Base-by-base conservation (phyloP, 2,329 filamentous ascomycete genomes). In the Paraphaeosphaeria minitans region DNA sequence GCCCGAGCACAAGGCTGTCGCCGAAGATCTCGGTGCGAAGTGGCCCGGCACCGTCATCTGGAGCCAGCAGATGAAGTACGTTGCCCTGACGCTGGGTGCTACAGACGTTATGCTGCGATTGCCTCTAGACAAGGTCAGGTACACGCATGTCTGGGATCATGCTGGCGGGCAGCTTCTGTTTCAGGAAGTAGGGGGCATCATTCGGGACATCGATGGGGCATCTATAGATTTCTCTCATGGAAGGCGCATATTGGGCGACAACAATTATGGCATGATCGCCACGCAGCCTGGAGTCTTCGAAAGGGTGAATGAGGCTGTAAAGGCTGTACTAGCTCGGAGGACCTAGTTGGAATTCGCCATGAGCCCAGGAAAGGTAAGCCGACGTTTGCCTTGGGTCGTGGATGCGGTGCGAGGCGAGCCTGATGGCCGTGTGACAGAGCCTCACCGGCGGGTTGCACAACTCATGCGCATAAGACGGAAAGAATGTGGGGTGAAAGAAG, bases 61-160 rank as follows among this genome's bases (percentile, higher is more conserved):
- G 79, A 81, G 81, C 29, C 79, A 82, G 55, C 82, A 85, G 65
- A 80, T 85, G 77, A 80, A 82, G 54, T 85, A 85, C 65, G 77
- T 83, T 3, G 80, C 82, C 3, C 77, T 84, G 39, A 78, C 82
- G 0, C 77, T 84, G 0, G 82, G 82, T 14, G 79, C 79, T 27
- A 79, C 80, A 29, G 80, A 83, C 63, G 78, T 82, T 27, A 77
- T 82, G 66, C 65, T 85, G 16, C 80, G 83, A 45, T 79, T 84
- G 27, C 80, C 82, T 9, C 75, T 74, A 54, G 76, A 77, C 3
- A 63, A 72, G 33, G 69, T 72, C 9, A 77, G 83, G 60, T 81
- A 77, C 48, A 82, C 81, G 0, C 79, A 79, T 57, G 74, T 84
- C n/a, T 85, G 83, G 83, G 84, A 85, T 67, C 83, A 85, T 69